These are phyloP conservation scores for Tritrichomonas musculus DNA, from an alignment of 208 protist species.

Conservation along the genomic window DNA sequence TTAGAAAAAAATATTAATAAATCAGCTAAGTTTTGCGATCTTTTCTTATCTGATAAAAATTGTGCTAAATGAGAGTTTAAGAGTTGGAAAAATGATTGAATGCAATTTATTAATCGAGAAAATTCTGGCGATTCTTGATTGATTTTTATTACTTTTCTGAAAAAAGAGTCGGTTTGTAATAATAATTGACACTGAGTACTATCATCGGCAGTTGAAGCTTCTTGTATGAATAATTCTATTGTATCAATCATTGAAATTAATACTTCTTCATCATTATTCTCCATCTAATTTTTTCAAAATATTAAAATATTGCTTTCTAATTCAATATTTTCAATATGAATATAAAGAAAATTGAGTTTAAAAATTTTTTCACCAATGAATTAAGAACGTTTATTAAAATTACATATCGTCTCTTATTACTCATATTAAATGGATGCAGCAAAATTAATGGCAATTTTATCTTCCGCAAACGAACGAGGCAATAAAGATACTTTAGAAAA, in stretches of 20 bases:
- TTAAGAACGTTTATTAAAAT: too few relatives aligned
- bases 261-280: too few relatives aligned
- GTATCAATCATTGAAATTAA: neutral
- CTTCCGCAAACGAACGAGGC: too few relatives aligned
- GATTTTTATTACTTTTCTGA: neutral
- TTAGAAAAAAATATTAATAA: neutral
- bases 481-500: too few relatives aligned
- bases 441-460: too few relatives aligned
- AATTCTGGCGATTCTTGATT: neutral
- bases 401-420: too few relatives aligned
- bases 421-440: too few relatives aligned
- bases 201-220: neutral
- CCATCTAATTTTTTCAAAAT: too few relatives aligned
- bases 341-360: too few relatives aligned
- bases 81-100: neutral
- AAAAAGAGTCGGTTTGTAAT: neutral
- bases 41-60: neutral
- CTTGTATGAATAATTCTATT: neutral
- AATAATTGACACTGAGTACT: neutral
- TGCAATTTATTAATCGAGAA: neutral
- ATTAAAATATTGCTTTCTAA: too few relatives aligned
- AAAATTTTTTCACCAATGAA: too few relatives aligned
- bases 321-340: too few relatives aligned
- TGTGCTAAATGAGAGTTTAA: neutral
- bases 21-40: neutral